Conservation (phyloP, 2,329 filamentous ascomycete species). For the Zymoseptoria tritici region DNA sequence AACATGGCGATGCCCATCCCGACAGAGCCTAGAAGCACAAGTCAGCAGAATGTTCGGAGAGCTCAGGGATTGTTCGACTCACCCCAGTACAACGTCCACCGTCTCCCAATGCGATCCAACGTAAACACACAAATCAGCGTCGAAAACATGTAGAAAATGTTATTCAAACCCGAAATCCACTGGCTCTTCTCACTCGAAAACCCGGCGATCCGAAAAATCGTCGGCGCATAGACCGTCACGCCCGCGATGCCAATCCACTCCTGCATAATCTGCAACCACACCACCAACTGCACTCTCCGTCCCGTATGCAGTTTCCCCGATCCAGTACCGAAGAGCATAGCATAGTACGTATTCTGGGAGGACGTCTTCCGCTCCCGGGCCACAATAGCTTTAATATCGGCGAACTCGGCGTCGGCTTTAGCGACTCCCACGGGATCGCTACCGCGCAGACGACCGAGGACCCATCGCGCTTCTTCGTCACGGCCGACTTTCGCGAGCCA, state of each 20-base stretch:
- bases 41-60: too few relatives aligned
- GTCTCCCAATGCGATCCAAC: constrained; percentile 29
- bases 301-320: constrained; percentile 30
- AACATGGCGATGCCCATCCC: constrained; percentile 31
- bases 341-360: constrained; percentile 24
- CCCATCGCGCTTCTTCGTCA: constrained; percentile 59
- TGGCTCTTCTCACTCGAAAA: constrained; percentile 31
- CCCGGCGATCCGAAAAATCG: constrained; percentile 30
- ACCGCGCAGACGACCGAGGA: constrained; percentile 57
- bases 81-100: constrained; percentile 30
- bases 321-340: constrained; percentile 28
- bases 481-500: constrained; percentile 61
- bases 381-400: constrained; percentile 59
- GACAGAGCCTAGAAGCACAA: constrained; percentile 19
- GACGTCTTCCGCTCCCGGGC: constrained; percentile 46
- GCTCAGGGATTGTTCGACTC: too few relatives aligned
- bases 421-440: constrained; percentile 29
- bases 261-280: constrained; percentile 36
- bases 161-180: constrained; percentile 37
- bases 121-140: constrained; percentile 32
- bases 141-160: constrained; percentile 30
- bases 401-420: constrained; percentile 55
- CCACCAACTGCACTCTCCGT: constrained; percentile 32
- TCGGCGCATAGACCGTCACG: constrained; percentile 32
- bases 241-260: constrained; percentile 24